These are phyloP conservation scores for Ophiocordyceps camponoti-floridani DNA, from an alignment of 2,329 filamentous ascomycete species.

Conservation along the genomic window DNA sequence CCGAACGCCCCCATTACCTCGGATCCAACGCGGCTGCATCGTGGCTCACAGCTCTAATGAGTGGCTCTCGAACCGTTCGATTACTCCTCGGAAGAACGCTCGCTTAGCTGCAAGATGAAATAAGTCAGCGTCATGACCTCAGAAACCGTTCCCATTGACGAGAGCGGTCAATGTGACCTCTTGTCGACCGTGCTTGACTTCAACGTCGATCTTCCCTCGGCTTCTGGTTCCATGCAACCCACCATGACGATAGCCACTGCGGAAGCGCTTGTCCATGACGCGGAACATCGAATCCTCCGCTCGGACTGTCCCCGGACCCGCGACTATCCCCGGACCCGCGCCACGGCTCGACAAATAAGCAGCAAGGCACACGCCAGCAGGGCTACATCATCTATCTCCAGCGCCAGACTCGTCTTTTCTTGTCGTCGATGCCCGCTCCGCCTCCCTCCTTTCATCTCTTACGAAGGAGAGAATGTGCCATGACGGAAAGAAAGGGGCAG, in stretches of 20 bases:
- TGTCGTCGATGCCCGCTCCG: neutral
- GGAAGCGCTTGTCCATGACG: neutral
- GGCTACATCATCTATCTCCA: neutral
- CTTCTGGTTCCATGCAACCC: neutral
- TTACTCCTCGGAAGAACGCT: neutral
- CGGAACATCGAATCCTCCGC: neutral
- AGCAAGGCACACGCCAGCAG: neutral
- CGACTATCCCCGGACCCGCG: no score
- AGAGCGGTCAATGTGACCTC: no score
- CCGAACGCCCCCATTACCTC: neutral
- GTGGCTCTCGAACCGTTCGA: neutral
- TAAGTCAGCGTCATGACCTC: neutral
- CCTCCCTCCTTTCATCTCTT: neutral
- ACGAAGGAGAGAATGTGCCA: neutral
- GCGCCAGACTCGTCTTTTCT: neutral
- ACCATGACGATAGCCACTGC: neutral
- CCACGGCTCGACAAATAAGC: neutral
- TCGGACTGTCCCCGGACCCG: neutral
- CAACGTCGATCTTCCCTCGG: no score
- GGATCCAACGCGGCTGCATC: no score
- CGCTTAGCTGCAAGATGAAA: neutral
- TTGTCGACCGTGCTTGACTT: no score
- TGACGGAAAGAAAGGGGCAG: neutral
- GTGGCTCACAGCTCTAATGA: no score
- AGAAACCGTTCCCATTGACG: neutral